Conservation (phyloP, 139 green algal species). For the Haematococcus lacustris region DNA sequence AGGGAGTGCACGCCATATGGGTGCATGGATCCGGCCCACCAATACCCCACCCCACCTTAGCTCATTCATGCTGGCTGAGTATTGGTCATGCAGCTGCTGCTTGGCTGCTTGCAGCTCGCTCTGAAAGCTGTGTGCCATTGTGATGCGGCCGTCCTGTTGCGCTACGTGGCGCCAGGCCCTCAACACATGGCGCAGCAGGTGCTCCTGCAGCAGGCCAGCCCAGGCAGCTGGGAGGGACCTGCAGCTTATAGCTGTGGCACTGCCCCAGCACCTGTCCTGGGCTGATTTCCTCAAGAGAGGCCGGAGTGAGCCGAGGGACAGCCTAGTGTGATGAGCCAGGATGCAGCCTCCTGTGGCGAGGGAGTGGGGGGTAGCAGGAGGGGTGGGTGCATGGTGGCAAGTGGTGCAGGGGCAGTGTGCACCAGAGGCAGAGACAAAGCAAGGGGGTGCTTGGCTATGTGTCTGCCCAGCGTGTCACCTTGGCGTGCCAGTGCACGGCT, state of each 20-base stretch:
- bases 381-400: too few relatives aligned
- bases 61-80: constrained; percentile 10
- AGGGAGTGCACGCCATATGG: too few relatives aligned
- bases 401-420: too few relatives aligned
- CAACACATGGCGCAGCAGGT: constrained; percentile 27
- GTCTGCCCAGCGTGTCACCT: background rate
- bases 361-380: too few relatives aligned
- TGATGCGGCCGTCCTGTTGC: constrained; percentile 16
- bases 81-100: constrained; percentile 12
- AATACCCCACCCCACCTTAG: constrained; percentile 9
- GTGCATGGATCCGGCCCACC: background rate
- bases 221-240: background rate
- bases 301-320: too few relatives aligned
- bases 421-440: too few relatives aligned
- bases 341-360: too few relatives aligned
- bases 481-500: constrained; percentile 16
- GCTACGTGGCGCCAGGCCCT: constrained; percentile 17
- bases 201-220: constrained; percentile 1
- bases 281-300: too few relatives aligned
- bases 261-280: too few relatives aligned
- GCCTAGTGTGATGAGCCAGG: too few relatives aligned
- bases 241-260: too few relatives aligned
- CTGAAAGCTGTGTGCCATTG: constrained; percentile 11
- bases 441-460: background rate
- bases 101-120: constrained; percentile 17